Conservation (phyloP, 2,329 filamentous ascomycete genomes). For the Cytospora piceae region DNA sequence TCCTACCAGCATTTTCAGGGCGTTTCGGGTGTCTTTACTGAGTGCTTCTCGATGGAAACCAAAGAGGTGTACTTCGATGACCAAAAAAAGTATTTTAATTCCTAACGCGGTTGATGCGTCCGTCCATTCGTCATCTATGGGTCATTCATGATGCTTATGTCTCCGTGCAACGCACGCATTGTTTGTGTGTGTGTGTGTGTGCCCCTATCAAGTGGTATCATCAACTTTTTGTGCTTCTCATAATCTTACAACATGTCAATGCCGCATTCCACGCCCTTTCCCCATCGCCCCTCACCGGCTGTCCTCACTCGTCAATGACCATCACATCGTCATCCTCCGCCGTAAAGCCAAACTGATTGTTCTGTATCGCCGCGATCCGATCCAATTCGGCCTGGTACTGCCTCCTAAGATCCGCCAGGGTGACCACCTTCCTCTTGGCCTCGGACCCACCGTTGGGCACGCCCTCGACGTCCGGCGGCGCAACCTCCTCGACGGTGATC, state of each 20-base stretch:
- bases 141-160: constrained; percentile 11
- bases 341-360: constrained; percentile 82
- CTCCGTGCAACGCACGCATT: background rate
- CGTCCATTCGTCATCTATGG: constrained; percentile 11
- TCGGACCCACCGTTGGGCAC: constrained; percentile 23
- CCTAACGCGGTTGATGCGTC: constrained; percentile 5
- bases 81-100: constrained; percentile 20
- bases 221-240: constrained; percentile 17
- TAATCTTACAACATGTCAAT: constrained; percentile 30
- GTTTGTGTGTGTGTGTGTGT: background rate
- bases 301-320: constrained; percentile 34
- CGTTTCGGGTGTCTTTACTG: constrained; percentile 13
- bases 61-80: constrained; percentile 22
- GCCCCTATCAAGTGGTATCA: constrained; percentile 23
- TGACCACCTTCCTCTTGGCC: constrained; percentile 75
- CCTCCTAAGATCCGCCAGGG: constrained; percentile 81
- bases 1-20: constrained; percentile 27
- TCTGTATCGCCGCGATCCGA: constrained; percentile 82
- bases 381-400: constrained; percentile 92
- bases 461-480: constrained; percentile 34
- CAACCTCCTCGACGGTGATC: constrained; percentile 62
- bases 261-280: background rate
- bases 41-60: constrained; percentile 7
- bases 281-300: constrained; percentile 47
- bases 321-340: constrained; percentile 52